These are phyloP conservation scores for Paecilomyces variotii DNA, from an alignment of 2,329 filamentous ascomycete species.

Conservation along the genomic window DNA sequence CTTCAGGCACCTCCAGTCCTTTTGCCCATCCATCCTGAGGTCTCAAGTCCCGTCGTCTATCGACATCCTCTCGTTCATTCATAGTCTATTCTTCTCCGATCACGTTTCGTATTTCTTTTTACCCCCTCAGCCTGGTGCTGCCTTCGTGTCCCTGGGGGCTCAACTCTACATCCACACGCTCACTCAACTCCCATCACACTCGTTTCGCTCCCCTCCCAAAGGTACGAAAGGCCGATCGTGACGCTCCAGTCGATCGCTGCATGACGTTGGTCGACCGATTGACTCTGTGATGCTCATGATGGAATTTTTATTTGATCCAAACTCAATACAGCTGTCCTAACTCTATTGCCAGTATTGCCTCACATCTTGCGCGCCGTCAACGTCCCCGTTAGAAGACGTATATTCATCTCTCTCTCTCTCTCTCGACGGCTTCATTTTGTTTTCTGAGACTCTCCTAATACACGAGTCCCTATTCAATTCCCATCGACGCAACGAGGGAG, in stretches of 20 bases:
- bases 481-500: background rate
- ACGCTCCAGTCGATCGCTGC: slow-evolving; percentile 3
- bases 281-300: background rate
- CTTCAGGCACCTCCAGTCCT: background rate
- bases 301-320: background rate
- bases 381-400: background rate
- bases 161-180: slow-evolving; percentile 6
- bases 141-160: slow-evolving; percentile 14
- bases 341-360: background rate
- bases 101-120: slow-evolving; percentile 23
- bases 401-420: background rate
- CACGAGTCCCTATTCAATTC: background rate
- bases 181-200: slow-evolving; percentile 6
- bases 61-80: slow-evolving; percentile 6
- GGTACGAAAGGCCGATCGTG: slow-evolving; percentile 1
- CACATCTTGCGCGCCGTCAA: background rate
- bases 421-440: background rate
- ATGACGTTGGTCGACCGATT: background rate
- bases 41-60: background rate
- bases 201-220: slow-evolving; percentile 4
- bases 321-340: background rate
- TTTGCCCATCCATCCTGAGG: background rate
- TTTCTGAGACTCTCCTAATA: background rate
- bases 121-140: slow-evolving; percentile 23
- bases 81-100: slow-evolving; percentile 10